Evolutionary conservation across 1,284 basidiomycete genomes (phyloP), one percentile per base, ranked within the genome.

Genomic region (Exobasidium cylindrosporum): DNA sequence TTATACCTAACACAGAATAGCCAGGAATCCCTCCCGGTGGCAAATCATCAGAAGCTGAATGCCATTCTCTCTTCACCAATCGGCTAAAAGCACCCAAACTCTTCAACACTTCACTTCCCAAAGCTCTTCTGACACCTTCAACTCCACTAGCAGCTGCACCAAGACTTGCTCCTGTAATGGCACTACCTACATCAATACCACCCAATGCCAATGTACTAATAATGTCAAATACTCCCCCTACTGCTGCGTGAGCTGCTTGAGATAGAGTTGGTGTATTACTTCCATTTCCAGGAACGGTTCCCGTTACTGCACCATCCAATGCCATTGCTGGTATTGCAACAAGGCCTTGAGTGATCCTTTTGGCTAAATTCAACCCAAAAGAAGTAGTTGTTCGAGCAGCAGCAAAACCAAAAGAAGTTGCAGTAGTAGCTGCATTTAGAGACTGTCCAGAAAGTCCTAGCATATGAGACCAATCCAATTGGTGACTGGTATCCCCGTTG

Each of bases 61-160:
- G 66, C 74, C 74, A 76, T 26, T 75, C 72, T 47, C 73, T 66
- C 61, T 72, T 66, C 47, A 76, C 69, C 7, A 76, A 65, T 56
- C 62, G 62, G 11, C 54, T 52, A 55, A 76, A 76, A 40, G 73
- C 68, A 28, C 57, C 4, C 32, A 75, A 50, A 40, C 65, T 68
- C 6, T 67, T 55, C 13, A 72, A 56, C 24, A 76, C 73, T 54
- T 76, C 74, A 13, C 62, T 65, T 30, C 69, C 69, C 13, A 76
- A 52, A 3, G 70, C 64, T 1, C 72, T 21, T 40, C 64, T 46
- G n/a, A 73, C 49, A 2, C 69, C 71, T 29, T 75, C 73, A 3
- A 75, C 60, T 11, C 72, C 72, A 1, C 60, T 67, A 1, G 65
- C 61, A 4, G 70, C 71, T 7, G 74, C 74, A 26, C 70, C 69